Evolutionary conservation across 164 flowering plant genomes (phyloP).

Genomic region (Paratinospora sagittata): DNA sequence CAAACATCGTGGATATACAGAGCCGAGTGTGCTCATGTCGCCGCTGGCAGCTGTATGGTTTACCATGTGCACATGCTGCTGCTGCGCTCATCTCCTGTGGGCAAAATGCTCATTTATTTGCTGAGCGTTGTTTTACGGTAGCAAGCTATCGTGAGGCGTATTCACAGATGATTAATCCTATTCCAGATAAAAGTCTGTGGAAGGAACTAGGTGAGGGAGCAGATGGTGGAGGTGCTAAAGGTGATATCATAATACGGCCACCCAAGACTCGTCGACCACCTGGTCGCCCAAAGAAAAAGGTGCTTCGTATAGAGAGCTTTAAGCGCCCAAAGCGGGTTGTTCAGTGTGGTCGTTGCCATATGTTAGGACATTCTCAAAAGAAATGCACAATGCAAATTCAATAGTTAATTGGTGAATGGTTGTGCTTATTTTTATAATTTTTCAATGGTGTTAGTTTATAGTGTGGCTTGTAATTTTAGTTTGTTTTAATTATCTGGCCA

Average conservation of each 20-base stretch:
- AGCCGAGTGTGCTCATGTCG: slow-evolving; percentile 73
- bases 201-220: slow-evolving; percentile 58
- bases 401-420: slow-evolving; percentile 3
- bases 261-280: slow-evolving; percentile 95
- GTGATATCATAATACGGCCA: slow-evolving; percentile 60
- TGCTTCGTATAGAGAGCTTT: slow-evolving; percentile 62
- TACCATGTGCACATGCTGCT: slow-evolving; percentile 97
- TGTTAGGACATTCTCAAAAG: slow-evolving; percentile 95
- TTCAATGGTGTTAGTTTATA: slow-evolving; percentile 2
- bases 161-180: slow-evolving; percentile 38
- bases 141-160: slow-evolving; percentile 47
- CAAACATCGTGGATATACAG: slow-evolving; percentile 54
- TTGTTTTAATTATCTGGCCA: neutral
- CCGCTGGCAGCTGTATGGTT: slow-evolving; percentile 89
- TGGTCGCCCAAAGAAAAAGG: slow-evolving; percentile 94
- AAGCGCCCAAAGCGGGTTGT: slow-evolving; percentile 72
- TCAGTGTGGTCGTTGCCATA: slow-evolving; percentile 90
- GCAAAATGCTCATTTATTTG: slow-evolving; percentile 47
- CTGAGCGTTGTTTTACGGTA: slow-evolving; percentile 53
- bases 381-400: slow-evolving; percentile 45
- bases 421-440: neutral
- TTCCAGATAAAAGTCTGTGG: slow-evolving; percentile 63
- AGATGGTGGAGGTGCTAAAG: slow-evolving; percentile 66
- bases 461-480: slow-evolving; percentile 10
- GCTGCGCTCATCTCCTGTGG: slow-evolving; percentile 89